A percentile compares a stretch with the other conserved stretches of the same genome.
Conservation (phyloP, 2,329 filamentous ascomycete species). For the Aspergillus viridinutans region DNA sequence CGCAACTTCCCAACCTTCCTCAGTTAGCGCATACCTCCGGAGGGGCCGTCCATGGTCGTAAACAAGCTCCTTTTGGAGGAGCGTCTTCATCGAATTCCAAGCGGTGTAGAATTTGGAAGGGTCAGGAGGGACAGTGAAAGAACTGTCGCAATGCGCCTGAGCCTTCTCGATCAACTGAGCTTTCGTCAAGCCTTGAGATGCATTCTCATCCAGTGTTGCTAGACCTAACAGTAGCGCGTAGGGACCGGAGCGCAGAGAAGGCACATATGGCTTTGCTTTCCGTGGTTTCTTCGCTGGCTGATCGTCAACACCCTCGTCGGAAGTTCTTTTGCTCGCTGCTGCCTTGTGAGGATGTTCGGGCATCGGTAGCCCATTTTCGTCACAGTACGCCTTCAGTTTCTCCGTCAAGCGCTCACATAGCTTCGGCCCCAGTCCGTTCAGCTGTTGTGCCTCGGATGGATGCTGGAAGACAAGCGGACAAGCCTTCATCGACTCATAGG, state of each 20-base stretch:
- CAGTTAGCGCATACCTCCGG: constrained; percentile 66
- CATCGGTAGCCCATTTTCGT: constrained; percentile 64
- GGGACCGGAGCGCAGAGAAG: constrained; percentile 65
- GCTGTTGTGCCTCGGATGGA: constrained; percentile 65
- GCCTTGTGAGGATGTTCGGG: constrained; percentile 52
- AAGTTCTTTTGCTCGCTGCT: constrained; percentile 28
- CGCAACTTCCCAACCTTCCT: constrained; percentile 74
- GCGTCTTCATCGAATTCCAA: constrained; percentile 77
- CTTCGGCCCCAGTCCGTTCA: constrained; percentile 71
- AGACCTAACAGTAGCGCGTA: constrained; percentile 70
- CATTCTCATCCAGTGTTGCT: constrained; percentile 54
- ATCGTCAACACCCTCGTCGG: constrained; percentile 26
- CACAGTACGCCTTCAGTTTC: constrained; percentile 53
- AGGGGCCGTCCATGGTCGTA: constrained; percentile 65
- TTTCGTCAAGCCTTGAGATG: constrained; percentile 60
- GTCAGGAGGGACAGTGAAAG: constrained; percentile 64
- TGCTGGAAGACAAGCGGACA: constrained; percentile 69
- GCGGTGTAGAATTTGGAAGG: constrained; percentile 70
- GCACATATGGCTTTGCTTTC: constrained; percentile 64
- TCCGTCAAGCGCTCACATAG: constrained; percentile 66
- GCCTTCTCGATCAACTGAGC: constrained; percentile 63
- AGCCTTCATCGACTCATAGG: constrained; percentile 70
- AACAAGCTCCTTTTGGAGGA: constrained; percentile 69
- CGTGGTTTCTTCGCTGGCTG: constrained; percentile 53
- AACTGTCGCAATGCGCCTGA: constrained; percentile 68